Evolutionary conservation across 768 basidiomycete species (phyloP), one percentile per base, ranked within the genome.

Genomic region (Boletus sp.): DNA sequence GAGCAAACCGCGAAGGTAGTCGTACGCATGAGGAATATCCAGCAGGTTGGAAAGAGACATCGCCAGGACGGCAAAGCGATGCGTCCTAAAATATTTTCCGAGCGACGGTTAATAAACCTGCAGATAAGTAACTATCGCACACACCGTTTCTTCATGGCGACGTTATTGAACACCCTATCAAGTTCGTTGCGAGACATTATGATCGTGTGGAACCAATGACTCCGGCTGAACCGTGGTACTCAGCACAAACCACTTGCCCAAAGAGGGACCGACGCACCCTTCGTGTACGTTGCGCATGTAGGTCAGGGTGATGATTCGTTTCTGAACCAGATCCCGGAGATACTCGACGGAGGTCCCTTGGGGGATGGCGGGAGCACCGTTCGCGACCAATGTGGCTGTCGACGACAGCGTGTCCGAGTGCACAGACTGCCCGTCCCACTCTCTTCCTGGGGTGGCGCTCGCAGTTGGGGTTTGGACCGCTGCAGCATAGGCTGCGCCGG

Each of bases 181-280:
- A 94, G 81, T 50, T 93, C 93, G 17, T 74, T 63, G 45, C 81
- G 82, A 51, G 87, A 84, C 63, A 94, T 81, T 64, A 89, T 79
- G 60, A 94, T 84, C 13, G 93, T 94, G 67, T 92, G 88, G 64
- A 90, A 90, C 91, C 91, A 93, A 66, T 91, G 86, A 58, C 84
- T 85, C 51, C 83, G 84, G 50, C 91, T 93, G 65, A 27, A 29
- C 32, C 9, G 3, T 38, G 37, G 19, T 25, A 33, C 30, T 58
- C 42, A 60, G 48, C 13, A 50, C 43, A 53, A 19, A 33, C 33
- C 23, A 8, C 40, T 38, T 8, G 38, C 15, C 46, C 41, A 34
- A 35, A 46, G 51, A 29, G 43, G 49, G 45, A 4, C 21, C 42
- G 47, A 79, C 85, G 62, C 58, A 92, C 88, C 93, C 93, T 71